phyloP scores from a whole-genome alignment of 495 filamentous ascomycete genomes.

The Penicillium pancosmium region DNA sequence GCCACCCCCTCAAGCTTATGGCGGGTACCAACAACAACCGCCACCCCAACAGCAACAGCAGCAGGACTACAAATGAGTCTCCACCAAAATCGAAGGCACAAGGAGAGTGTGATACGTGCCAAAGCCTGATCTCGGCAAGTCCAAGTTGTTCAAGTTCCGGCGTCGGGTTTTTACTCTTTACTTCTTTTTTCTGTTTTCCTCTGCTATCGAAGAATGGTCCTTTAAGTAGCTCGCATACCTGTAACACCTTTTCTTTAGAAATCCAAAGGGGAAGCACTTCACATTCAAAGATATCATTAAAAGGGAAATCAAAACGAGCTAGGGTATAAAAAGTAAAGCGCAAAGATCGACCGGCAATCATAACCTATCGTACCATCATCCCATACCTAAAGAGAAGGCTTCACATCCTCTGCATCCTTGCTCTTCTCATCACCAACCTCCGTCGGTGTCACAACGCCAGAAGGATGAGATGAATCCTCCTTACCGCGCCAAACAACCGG shows the following conservation, averaged over 20 bases:
- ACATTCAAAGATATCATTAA: not conserved
- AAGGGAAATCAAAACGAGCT: not conserved
- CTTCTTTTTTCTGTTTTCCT: not conserved
- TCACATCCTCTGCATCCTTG: constrained; percentile 18
- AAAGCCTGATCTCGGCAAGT: too few relatives aligned
- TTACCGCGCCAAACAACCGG: constrained; percentile 33
- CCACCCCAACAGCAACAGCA: constrained; percentile 11
- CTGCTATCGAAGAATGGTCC: not conserved
- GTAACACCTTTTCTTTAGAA: too few relatives aligned
- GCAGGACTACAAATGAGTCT: constrained; percentile 20
- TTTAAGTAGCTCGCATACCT: not conserved
- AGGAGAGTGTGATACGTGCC: too few relatives aligned
- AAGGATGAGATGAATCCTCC: constrained; percentile 28
- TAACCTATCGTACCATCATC: constrained; percentile 1
- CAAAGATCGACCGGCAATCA: constrained; percentile 5
- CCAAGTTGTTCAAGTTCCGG: not conserved
- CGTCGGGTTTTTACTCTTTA: not conserved
- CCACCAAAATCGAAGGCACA: not conserved
- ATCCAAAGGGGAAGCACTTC: not conserved
- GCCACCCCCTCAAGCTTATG: constrained; percentile 29
- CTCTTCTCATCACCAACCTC: constrained; percentile 33
- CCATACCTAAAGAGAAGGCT: constrained; percentile 11
- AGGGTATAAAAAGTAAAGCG: not conserved
- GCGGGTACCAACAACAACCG: constrained; percentile 8
- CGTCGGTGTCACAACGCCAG: constrained; percentile 35